Evolutionary conservation across 306 rosid genomes (phyloP).

Genomic region (Trifolium pratense): DNA sequence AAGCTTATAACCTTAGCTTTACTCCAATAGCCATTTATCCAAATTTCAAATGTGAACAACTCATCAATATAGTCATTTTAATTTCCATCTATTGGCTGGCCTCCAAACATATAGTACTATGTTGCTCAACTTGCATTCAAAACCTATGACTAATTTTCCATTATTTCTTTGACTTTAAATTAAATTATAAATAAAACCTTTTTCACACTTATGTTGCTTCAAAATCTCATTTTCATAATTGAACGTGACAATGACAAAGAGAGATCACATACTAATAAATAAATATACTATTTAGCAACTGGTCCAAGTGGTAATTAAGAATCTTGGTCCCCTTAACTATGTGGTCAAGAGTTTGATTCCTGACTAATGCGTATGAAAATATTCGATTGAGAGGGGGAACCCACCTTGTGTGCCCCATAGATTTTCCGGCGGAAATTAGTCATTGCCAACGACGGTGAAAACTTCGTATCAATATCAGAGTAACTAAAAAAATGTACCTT

Average conservation of each 20-base stretch:
- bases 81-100: conserved; percentile 41
- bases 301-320: too few species aligned
- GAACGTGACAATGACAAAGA: conserved; percentile 4
- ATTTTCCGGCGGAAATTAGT: too few species aligned
- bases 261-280: neutral
- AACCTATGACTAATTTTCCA: conserved; percentile 43
- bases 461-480: too few species aligned
- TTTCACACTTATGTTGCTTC: conserved; percentile 22
- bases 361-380: too few species aligned
- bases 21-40: conserved; percentile 38
- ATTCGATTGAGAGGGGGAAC: too few species aligned
- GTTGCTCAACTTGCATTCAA: conserved; percentile 36
- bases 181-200: neutral
- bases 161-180: conserved; percentile 41
- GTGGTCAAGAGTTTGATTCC: too few species aligned
- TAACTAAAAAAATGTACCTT: too few species aligned
- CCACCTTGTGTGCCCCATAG: too few species aligned
- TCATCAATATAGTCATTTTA: conserved; percentile 34
- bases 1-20: conserved; percentile 35
- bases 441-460: too few species aligned
- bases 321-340: too few species aligned
- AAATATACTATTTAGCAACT: too few species aligned
- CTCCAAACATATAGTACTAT: conserved; percentile 33
- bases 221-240: conserved; percentile 4
- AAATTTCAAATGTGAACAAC: conserved; percentile 39